Conservation (phyloP, 306 rosid genomes). For the Inga leiocalycina region DNA sequence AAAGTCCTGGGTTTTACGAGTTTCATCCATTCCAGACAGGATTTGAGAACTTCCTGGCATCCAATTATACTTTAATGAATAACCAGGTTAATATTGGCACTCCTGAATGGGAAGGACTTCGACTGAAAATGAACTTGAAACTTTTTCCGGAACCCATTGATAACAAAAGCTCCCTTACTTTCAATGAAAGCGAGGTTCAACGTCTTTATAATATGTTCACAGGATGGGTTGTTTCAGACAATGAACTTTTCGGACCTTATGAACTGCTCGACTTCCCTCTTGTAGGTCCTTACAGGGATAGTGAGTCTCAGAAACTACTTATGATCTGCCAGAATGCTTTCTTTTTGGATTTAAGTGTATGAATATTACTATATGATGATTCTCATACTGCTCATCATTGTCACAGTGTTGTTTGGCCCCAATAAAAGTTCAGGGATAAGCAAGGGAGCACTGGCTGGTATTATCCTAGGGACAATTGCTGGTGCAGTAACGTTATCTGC, state of each 20-base stretch:
- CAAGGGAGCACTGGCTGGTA: slow-evolving; percentile 71
- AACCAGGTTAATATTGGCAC: slow-evolving; percentile 60
- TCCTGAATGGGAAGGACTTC: slow-evolving; percentile 75
- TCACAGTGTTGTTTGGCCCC: slow-evolving; percentile 43
- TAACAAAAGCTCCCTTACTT: slow-evolving; percentile 23
- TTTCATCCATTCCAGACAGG: slow-evolving; percentile 49
- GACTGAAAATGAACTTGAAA: slow-evolving; percentile 69
- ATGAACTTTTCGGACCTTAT: slow-evolving; percentile 76
- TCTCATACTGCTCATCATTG: slow-evolving; percentile 34
- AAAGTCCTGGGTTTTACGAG: slow-evolving; percentile 87
- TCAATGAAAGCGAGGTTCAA: slow-evolving; percentile 60
- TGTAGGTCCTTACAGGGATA: slow-evolving; percentile 48
- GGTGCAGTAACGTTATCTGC: slow-evolving; percentile 67
- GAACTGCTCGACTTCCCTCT: slow-evolving; percentile 62
- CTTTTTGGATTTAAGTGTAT: background rate
- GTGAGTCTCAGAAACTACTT: slow-evolving; percentile 57
- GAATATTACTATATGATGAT: too few species aligned
- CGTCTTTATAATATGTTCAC: slow-evolving; percentile 61
- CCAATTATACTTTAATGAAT: slow-evolving; percentile 42
- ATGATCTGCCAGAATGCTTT: slow-evolving; percentile 24
- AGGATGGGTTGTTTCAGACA: slow-evolving; percentile 63
- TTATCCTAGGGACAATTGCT: slow-evolving; percentile 74
- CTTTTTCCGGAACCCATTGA: slow-evolving; percentile 59
- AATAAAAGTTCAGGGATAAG: slow-evolving; percentile 54
- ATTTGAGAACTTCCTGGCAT: slow-evolving; percentile 53